phyloP scores from a whole-genome alignment of 371 early-diverging fungal genomes.

The Lichtheimia ornata region DNA sequence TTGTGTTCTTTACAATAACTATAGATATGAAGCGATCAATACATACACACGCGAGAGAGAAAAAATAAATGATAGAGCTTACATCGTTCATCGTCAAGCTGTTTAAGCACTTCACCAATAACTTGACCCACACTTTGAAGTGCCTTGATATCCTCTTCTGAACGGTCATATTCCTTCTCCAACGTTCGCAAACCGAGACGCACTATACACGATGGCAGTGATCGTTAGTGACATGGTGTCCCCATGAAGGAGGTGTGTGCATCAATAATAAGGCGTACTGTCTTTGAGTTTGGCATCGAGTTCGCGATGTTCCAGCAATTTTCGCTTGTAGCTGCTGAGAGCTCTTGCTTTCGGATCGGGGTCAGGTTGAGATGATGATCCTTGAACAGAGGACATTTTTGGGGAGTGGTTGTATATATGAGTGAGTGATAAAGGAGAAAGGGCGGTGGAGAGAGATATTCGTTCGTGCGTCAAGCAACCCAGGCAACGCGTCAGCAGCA shows the following conservation, averaged over 20 bases:
- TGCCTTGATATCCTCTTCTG: constrained; percentile 98
- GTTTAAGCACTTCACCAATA: constrained; percentile 99
- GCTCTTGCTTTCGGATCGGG: constrained; percentile 65
- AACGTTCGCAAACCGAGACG: constrained; percentile 82
- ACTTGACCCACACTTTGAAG: constrained; percentile 99
- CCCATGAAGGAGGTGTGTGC: neutral
- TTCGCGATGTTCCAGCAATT: constrained; percentile 91
- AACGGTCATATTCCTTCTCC: constrained; percentile 91
- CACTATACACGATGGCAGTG: constrained; percentile 54
- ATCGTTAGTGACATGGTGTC: neutral
- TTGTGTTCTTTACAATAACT: constrained; percentile 99
- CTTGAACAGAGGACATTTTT: constrained; percentile 13
- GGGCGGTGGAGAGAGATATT: too few relatives aligned
- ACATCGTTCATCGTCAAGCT: constrained; percentile 97
- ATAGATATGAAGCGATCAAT: neutral
- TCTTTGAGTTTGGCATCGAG: constrained; percentile 94
- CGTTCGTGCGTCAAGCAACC: too few relatives aligned
- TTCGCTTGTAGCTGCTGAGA: constrained; percentile 82
- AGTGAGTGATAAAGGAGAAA: too few relatives aligned
- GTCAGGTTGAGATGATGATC: constrained; percentile 37
- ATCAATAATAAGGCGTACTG: constrained; percentile 49
- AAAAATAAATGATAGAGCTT: constrained; percentile 23
- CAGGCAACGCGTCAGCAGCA: too few relatives aligned
- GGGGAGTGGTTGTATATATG: neutral
- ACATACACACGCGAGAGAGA: neutral